Conservation (phyloP, 176 grass and related monocot genomes). For the Raddia guianensis region DNA sequence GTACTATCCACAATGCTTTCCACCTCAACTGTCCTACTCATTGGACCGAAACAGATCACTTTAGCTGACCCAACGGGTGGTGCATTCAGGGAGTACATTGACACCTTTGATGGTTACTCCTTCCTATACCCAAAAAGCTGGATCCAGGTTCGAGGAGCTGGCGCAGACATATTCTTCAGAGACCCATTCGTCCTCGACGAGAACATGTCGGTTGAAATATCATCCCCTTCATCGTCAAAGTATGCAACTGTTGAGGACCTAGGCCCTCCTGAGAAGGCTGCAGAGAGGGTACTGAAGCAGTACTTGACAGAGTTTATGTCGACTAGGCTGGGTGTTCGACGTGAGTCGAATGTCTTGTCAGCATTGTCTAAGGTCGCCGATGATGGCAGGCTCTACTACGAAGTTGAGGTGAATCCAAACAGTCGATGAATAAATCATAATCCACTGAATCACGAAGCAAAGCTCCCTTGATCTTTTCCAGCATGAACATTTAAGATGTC, state of each 20-base stretch:
- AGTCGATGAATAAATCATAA: not conserved
- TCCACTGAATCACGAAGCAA: not conserved
- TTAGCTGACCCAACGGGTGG: conserved; percentile 47
- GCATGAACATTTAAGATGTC: conserved; percentile 20
- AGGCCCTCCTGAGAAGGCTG: conserved; percentile 62
- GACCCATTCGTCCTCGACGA: conserved; percentile 71
- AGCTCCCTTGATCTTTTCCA: not conserved
- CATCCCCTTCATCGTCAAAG: conserved; percentile 77
- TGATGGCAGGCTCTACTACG: conserved; percentile 83
- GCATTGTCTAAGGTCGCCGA: conserved; percentile 63
- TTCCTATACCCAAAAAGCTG: conserved; percentile 75
- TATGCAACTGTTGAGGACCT: conserved; percentile 66
- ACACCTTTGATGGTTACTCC: conserved; percentile 80
- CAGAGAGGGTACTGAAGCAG: conserved; percentile 70
- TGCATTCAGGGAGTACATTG: conserved; percentile 75
- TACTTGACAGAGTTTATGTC: conserved; percentile 89
- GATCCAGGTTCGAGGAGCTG: conserved; percentile 81
- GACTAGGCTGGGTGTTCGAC: conserved; percentile 65
- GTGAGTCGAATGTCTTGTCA: conserved; percentile 74
- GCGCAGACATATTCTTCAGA: conserved; percentile 76
- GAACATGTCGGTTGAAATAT: conserved; percentile 83
- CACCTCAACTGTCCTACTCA: conserved; percentile 49
- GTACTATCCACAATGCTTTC: conserved; percentile 63
- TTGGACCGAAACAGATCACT: conserved; percentile 31
- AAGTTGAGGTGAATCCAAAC: conserved; percentile 69